phyloP scores from a whole-genome alignment of 768 basidiomycete species.

The Coprinopsis sp. region DNA sequence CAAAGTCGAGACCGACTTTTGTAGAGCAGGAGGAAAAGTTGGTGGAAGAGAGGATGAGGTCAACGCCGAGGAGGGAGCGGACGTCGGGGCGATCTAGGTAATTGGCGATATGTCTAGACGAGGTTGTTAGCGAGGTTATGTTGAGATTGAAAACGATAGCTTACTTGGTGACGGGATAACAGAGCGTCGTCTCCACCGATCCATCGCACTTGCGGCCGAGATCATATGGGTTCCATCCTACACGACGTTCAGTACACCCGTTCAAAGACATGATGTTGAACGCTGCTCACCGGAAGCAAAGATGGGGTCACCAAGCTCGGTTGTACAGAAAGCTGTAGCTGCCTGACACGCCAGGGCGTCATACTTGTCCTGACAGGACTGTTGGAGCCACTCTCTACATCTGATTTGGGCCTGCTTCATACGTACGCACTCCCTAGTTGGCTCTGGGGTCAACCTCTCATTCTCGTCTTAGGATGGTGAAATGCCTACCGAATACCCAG shows the following conservation, averaged over 20 bases:
- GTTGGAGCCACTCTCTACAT: slow-evolving; percentile 53
- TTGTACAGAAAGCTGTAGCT: slow-evolving; percentile 63
- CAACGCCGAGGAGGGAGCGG: no score
- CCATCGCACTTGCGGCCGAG: slow-evolving; percentile 59
- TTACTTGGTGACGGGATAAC: slow-evolving; percentile 53
- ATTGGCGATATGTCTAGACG: no score
- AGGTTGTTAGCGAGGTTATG: no score
- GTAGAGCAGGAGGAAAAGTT: no score
- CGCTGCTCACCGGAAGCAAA: slow-evolving; percentile 23
- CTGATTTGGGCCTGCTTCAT: slow-evolving; percentile 62
- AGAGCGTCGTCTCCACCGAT: slow-evolving; percentile 41
- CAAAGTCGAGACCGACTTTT: no score
- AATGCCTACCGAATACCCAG: slow-evolving; percentile 43
- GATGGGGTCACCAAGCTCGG: slow-evolving; percentile 34
- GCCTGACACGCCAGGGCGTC: slow-evolving; percentile 64
- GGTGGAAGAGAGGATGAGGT: no score
- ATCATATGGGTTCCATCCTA: slow-evolving; percentile 64
- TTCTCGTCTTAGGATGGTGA: slow-evolving; percentile 15
- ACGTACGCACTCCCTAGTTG: slow-evolving; percentile 44
- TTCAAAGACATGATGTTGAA: no score
- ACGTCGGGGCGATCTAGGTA: no score
- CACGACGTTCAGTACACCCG: slow-evolving; percentile 9
- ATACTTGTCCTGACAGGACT: slow-evolving; percentile 56
- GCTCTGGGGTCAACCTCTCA: slow-evolving; percentile 25
- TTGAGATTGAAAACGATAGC: no score